Percentiles rank a stretch among this genome's conserved stretches.
phyloP scores from a whole-genome alignment of 768 basidiomycete species.

The Suillus clintonianus region DNA sequence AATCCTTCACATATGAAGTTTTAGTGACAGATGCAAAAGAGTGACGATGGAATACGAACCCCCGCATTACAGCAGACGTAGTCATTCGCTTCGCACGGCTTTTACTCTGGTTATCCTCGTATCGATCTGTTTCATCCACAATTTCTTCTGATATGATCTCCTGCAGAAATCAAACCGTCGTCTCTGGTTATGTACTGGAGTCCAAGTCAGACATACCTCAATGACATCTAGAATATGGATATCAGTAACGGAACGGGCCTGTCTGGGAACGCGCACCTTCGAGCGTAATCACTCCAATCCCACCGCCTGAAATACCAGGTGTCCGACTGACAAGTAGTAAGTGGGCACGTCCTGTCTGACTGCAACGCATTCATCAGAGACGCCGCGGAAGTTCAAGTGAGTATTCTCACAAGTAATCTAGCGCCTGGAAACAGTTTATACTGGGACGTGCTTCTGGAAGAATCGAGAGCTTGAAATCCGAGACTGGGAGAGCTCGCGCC shows the following conservation, averaged over 20 bases:
- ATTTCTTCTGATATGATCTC: conserved; percentile 97
- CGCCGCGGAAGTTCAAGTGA: not conserved
- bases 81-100: conserved; percentile 68
- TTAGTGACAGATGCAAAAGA: not conserved
- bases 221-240: conserved; percentile 60
- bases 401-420: conserved; percentile 82
- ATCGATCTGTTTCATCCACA: conserved; percentile 92
- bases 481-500: conserved; percentile 70
- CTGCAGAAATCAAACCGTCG: conserved; percentile 36
- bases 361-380: conserved; percentile 25
- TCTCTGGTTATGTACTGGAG: not conserved
- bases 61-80: conserved; percentile 77
- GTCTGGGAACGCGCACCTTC: conserved; percentile 53
- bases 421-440: conserved; percentile 92
- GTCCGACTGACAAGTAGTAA: conserved; percentile 82
- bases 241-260: not conserved
- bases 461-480: conserved; percentile 74
- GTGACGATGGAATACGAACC: conserved; percentile 41
- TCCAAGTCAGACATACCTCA: conserved; percentile 45
- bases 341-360: conserved; percentile 95
- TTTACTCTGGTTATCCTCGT: conserved; percentile 85
- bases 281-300: conserved; percentile 87
- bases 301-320: conserved; percentile 82
- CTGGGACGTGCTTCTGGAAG: conserved; percentile 86
- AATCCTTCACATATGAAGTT: conserved; percentile 37